phyloP scores from a whole-genome alignment of 179 eudicot genomes.

The Patellifolia procumbens region DNA sequence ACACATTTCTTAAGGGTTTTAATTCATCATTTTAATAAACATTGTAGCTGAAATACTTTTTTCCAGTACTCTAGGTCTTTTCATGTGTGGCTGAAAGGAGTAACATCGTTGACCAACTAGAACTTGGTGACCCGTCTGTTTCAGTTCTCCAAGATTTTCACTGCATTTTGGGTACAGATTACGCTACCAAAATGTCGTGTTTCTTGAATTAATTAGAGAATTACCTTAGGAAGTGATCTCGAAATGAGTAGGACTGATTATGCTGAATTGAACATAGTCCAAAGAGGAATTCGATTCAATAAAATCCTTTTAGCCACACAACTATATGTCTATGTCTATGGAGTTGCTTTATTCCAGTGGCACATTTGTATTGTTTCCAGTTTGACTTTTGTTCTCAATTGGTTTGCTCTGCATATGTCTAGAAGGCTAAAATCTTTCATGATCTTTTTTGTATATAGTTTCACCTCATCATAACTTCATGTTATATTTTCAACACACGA shows the following conservation, averaged over 20 bases:
- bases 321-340: neutral
- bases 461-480: neutral
- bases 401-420: neutral
- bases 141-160: neutral
- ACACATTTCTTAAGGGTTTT: neutral
- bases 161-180: neutral
- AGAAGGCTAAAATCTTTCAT: no score
- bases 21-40: neutral
- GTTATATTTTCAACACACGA: neutral
- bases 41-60: neutral
- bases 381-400: neutral
- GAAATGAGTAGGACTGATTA: neutral
- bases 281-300: neutral
- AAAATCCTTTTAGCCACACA: neutral
- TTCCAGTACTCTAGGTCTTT: neutral
- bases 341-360: neutral
- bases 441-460: neutral
- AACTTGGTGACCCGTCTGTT: neutral
- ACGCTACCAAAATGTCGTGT: neutral
- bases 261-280: neutral
- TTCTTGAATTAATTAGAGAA: no score
- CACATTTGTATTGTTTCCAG: neutral
- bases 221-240: neutral
- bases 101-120: no score
- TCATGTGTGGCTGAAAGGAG: neutral